phyloP scores from a whole-genome alignment of 2,329 filamentous ascomycete species.

The Aspergillus melleus region DNA sequence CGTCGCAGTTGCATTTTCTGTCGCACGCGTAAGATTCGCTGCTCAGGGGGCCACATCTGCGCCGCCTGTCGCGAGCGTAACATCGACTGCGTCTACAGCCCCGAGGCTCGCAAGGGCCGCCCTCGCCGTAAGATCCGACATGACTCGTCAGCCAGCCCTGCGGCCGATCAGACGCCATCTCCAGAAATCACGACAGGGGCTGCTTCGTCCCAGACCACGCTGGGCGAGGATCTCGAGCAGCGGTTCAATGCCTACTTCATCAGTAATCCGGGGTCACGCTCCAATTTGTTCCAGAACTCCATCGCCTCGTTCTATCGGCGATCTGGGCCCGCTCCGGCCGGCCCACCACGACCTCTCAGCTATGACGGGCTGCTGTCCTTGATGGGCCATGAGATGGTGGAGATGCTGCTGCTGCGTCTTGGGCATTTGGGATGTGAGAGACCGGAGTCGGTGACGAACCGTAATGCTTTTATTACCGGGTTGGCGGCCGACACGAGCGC shows the following conservation, averaged over 20 bases:
- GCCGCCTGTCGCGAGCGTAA: constrained; percentile 6
- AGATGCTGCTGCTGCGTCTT: constrained; percentile 4
- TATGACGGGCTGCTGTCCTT: constrained; percentile 6
- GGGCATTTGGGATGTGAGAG: constrained; percentile 1
- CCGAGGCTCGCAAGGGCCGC: constrained; percentile 10
- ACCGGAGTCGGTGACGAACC: not conserved
- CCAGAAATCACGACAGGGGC: not conserved
- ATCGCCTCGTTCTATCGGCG: not conserved
- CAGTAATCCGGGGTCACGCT: not conserved
- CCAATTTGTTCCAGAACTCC: constrained; percentile 2
- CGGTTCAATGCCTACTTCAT: constrained; percentile 8
- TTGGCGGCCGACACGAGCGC: constrained; percentile 2
- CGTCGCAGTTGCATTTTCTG: constrained; percentile 11
- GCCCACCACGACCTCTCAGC: not conserved
- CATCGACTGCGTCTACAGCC: constrained; percentile 8
- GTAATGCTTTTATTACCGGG: constrained; percentile 1
- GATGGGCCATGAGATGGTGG: constrained; percentile 10
- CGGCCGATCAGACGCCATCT: not conserved
- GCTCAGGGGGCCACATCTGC: constrained; percentile 8
- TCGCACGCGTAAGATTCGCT: constrained; percentile 8
- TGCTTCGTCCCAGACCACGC: not conserved
- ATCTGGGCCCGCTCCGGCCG: not conserved
- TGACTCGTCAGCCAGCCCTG: not conserved
- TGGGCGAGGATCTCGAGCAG: constrained; percentile 6
- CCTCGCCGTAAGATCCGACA: constrained; percentile 1